Evolutionary conservation across 202 grass and related monocot species (phyloP), one percentile per base, ranked within the genome.

Genomic region (Saccharum hybrid): DNA sequence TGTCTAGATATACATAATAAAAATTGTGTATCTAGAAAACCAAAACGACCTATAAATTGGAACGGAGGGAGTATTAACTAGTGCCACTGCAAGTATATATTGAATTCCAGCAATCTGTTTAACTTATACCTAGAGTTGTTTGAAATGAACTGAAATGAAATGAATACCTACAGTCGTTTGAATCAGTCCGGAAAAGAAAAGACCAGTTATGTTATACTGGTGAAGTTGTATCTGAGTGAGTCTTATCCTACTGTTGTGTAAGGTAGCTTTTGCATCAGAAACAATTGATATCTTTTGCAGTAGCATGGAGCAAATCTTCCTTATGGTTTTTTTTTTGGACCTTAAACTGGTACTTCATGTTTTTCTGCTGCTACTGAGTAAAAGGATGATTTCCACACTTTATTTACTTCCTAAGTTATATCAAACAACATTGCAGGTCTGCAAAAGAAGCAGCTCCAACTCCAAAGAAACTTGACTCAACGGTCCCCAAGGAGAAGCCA

Each of bases 401-500:
- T 11, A 15, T 68, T 79, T 54, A 51, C 4, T 36, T 78, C 69
- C 48, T 52, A 38, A 0, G 1, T 45, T 34, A 68, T 67, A 31
- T 62, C 21, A 3, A 77, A 63, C 30, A 46, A 70, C 31, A 21
- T 59, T 84, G 16, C 82, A 88, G 85, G 83, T 93, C 88, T 80
- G 82, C 71, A 75, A 87, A 93, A 85, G 85, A 66, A 61, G 82
- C 74, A 19, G 31, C 43, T 42, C 77, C 71, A 0, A 88, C 42
- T 42, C 77, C 71, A 0, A 88, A 88, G 88, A 87, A 93, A 71
- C 18, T 90, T 76, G 85, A 88, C 52, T 49, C 64, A 6, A 79
- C 89, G 26, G 19, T 79, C 57, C 78, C 81, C 12, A 93, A 86
- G 79, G 85, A 93, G 31, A 93, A 83, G 65, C 82, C 74, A 5